Evolutionary conservation across 1,284 basidiomycete species (phyloP).

Genomic region (Trametes pubescens): DNA sequence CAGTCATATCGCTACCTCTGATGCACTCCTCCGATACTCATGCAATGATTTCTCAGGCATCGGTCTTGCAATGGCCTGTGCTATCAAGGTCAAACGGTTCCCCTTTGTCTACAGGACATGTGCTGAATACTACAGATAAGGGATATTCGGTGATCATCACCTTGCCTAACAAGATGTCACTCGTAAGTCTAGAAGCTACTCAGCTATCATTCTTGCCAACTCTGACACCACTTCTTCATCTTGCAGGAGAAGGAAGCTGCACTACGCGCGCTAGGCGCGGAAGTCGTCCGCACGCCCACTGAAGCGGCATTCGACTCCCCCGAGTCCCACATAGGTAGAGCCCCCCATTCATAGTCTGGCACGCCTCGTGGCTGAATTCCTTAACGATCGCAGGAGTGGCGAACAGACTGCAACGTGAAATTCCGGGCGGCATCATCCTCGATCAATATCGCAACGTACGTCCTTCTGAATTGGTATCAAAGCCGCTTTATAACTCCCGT

Average conservation of each 20-base stretch:
- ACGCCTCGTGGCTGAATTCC: slow-evolving; percentile 82
- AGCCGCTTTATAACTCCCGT: neutral
- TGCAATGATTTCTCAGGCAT: slow-evolving; percentile 63
- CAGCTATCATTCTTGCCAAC: neutral
- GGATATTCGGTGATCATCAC: slow-evolving; percentile 94
- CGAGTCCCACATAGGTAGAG: slow-evolving; percentile 89
- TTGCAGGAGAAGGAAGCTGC: slow-evolving; percentile 91
- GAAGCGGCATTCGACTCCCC: slow-evolving; percentile 87
- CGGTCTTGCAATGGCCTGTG: slow-evolving; percentile 90
- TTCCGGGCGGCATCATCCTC: slow-evolving; percentile 88
- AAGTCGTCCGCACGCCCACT: slow-evolving; percentile 95
- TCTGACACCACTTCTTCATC: neutral
- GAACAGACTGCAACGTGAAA: slow-evolving; percentile 77
- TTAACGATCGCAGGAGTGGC: slow-evolving; percentile 87
- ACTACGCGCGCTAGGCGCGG: slow-evolving; percentile 90
- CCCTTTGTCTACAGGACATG: slow-evolving; percentile 36
- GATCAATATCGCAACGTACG: slow-evolving; percentile 88
- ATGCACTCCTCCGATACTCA: neutral
- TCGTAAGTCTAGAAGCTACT: slow-evolving; percentile 51
- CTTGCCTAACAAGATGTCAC: slow-evolving; percentile 96
- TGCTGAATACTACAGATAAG: slow-evolving; percentile 87
- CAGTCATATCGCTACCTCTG: slow-evolving; percentile 35
- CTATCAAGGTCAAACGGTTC: slow-evolving; percentile 76
- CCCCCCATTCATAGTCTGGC: slow-evolving; percentile 40
- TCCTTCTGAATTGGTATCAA: slow-evolving; percentile 18